Percentiles rank a stretch among this genome's conserved stretches.
These are phyloP conservation scores for Yamadazyma oceani DNA, from an alignment of 1,139 yeast genomes.

Conservation along the genomic window DNA sequence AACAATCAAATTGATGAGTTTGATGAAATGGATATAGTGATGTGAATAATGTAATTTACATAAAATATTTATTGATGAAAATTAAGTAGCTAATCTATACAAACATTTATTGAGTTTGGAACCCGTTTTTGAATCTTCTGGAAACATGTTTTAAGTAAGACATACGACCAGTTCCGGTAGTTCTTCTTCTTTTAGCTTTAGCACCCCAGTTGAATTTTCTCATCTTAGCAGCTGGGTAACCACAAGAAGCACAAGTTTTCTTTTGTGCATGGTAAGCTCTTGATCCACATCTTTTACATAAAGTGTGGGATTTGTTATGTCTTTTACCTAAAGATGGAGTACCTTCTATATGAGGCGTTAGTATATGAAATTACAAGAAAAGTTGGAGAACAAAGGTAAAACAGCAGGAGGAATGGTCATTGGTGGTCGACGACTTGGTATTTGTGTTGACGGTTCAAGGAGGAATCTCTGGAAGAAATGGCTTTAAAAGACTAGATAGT, in stretches of 20 bases:
- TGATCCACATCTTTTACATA: constrained; percentile 99
- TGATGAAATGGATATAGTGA: constrained; percentile 28
- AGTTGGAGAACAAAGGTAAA: no score
- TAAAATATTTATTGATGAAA: constrained; percentile 10
- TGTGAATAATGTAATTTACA: constrained; percentile 3
- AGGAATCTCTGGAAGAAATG: no score
- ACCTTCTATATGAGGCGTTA: constrained; percentile 69
- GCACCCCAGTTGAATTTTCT: constrained; percentile 99
- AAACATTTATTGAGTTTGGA: constrained; percentile 60
- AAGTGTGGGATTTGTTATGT: constrained; percentile 99
- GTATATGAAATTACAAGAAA: constrained; percentile 7
- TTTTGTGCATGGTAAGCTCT: constrained; percentile 99
- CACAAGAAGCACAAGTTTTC: constrained; percentile 98
- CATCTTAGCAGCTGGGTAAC: constrained; percentile 99
- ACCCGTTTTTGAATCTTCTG: constrained; percentile 98
- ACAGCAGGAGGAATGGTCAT: no score
- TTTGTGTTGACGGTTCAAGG: no score
- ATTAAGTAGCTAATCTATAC: constrained; percentile 1
- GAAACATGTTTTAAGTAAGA: constrained; percentile 94
- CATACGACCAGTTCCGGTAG: constrained; percentile 99
- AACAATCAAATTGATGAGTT: constrained; percentile 10
- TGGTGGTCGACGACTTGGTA: no score
- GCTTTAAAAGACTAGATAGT: no score
- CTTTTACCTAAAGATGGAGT: constrained; percentile 99
- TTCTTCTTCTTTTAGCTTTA: constrained; percentile 99